These are phyloP conservation scores for Diaporthe australafricana DNA, from an alignment of 2,329 filamentous ascomycete species.

Conservation along the genomic window DNA sequence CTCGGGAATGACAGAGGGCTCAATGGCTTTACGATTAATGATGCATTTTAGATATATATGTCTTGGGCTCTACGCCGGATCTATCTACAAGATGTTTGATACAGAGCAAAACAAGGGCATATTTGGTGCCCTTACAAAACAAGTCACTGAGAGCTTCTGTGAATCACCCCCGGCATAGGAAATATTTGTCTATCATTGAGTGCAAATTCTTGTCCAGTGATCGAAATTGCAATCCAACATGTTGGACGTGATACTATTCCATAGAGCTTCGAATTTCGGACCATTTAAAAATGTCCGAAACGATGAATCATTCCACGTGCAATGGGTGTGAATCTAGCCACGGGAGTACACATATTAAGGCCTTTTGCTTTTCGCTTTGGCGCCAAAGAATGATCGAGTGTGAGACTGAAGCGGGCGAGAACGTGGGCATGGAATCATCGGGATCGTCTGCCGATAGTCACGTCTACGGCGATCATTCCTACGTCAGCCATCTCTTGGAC, in stretches of 20 bases:
- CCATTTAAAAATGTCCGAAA: not conserved
- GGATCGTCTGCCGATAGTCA: not conserved
- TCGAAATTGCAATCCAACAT: too few relatives aligned
- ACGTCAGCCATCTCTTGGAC: not conserved
- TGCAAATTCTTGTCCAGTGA: not conserved
- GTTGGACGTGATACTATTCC: not conserved
- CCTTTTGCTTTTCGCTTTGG: not conserved
- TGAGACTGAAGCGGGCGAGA: not conserved
- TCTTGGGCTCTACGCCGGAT: not conserved
- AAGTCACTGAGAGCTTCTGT: not conserved
- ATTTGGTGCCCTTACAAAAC: not conserved
- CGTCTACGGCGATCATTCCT: not conserved
- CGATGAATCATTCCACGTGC: not conserved
- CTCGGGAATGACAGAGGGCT: not conserved
- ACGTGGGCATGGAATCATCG: not conserved
- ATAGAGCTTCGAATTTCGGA: not conserved
- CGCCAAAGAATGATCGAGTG: not conserved
- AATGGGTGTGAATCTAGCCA: not conserved
- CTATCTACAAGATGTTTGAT: not conserved
- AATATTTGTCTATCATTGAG: not conserved
- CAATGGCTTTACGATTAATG: constrained; percentile 2
- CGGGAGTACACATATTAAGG: not conserved
- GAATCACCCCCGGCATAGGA: not conserved
- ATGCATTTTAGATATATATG: not conserved
- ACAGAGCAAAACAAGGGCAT: too few relatives aligned